A percentile compares a stretch with the other conserved stretches of the same genome.
phyloP scores from a whole-genome alignment of 768 basidiomycete species.

The Podaxis sp. region DNA sequence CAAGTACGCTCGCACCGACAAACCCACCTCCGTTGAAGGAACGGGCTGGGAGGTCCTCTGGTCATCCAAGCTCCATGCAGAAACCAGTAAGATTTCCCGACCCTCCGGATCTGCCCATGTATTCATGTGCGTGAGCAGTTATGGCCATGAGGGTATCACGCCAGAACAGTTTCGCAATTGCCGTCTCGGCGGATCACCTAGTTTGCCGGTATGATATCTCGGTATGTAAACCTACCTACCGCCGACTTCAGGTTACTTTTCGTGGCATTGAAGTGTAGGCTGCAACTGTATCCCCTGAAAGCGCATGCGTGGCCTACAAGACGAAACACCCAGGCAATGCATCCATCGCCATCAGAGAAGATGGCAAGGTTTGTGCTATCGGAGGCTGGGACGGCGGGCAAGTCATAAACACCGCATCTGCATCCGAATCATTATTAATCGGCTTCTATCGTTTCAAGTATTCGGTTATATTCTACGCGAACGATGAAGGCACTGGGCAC shows the following conservation, averaged over 20 bases:
- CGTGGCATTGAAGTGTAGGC: conserved; percentile 15
- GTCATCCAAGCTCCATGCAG: conserved; percentile 64
- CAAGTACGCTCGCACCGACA: conserved; percentile 40
- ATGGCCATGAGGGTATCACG: conserved; percentile 82
- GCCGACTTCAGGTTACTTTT: not conserved
- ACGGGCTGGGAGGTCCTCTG: conserved; percentile 72
- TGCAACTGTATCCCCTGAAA: conserved; percentile 17
- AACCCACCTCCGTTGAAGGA: conserved; percentile 61
- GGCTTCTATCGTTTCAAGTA: conserved; percentile 36
- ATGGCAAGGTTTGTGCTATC: conserved; percentile 79
- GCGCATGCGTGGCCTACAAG: conserved; percentile 22
- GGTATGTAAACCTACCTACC: conserved; percentile 30
- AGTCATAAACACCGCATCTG: conserved; percentile 26
- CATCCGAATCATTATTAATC: not conserved
- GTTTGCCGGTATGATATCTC: conserved; percentile 61
- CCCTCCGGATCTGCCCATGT: not conserved
- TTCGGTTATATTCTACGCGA: conserved; percentile 81
- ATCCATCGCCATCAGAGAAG: conserved; percentile 69
- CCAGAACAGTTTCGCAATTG: conserved; percentile 59
- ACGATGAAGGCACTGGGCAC: conserved; percentile 82
- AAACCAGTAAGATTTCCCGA: conserved; percentile 53
- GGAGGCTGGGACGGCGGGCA: conserved; percentile 96
- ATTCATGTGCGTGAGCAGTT: conserved; percentile 39
- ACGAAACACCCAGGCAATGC: conserved; percentile 83
- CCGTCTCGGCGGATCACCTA: conserved; percentile 85